A percentile compares a stretch with the other conserved stretches of the same genome.
These are phyloP conservation scores for Pseudocercospora fijiensis DNA, from an alignment of 2,329 filamentous ascomycete species.

Conservation along the genomic window DNA sequence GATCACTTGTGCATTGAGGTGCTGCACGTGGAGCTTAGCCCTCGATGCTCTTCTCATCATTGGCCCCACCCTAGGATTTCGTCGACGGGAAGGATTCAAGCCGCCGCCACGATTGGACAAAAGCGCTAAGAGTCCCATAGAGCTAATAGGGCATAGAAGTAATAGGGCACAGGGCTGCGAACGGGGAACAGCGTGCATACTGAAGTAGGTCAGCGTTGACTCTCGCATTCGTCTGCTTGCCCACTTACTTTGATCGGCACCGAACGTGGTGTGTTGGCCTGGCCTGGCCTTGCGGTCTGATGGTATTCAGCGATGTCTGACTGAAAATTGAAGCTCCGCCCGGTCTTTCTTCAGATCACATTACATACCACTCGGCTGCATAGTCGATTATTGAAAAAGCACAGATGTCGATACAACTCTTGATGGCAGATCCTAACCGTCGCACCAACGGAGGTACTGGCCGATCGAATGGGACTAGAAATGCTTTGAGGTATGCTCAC, in stretches of 20 bases:
- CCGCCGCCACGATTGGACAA: slow-evolving; percentile 6
- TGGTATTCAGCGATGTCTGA: slow-evolving; percentile 1
- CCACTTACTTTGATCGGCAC: neutral
- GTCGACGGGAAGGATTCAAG: slow-evolving; percentile 9
- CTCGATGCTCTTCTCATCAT: neutral
- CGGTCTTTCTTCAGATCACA: neutral
- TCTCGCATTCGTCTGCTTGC: neutral
- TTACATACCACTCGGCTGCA: neutral
- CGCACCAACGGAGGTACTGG: neutral
- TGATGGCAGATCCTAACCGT: slow-evolving; percentile 2
- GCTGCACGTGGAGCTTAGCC: neutral
- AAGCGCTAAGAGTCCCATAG: neutral
- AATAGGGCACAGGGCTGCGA: neutral
- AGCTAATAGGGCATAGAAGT: neutral
- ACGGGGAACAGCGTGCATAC: neutral
- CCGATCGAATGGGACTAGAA: neutral
- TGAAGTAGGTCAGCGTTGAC: neutral
- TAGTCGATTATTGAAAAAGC: neutral
- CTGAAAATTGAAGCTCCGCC: neutral
- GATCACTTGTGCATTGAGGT: neutral
- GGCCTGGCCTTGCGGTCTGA: neutral
- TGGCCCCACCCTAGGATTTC: neutral
- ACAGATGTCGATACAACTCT: slow-evolving; percentile 12
- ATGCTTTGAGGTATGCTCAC: neutral
- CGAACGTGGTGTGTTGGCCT: slow-evolving; percentile 4